Base-by-base conservation (phyloP, 1,139 yeast species). In the Geotrichum candidum region DNA sequence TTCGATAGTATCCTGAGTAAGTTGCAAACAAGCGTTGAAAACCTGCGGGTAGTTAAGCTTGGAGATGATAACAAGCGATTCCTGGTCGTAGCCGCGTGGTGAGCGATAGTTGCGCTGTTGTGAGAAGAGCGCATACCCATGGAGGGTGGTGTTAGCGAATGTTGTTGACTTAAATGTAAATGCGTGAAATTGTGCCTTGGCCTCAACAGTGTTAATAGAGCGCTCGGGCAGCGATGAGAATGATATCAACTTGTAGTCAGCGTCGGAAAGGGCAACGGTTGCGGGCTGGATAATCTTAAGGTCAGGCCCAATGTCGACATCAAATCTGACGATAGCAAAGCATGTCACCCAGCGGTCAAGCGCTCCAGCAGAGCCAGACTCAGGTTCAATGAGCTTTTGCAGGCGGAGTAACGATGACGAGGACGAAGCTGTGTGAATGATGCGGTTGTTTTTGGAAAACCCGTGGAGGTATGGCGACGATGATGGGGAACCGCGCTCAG, bases 241-340 rank as follows among this genome's bases (percentile, higher is more conserved):
- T 58, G 73, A 71, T 33, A 71, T 70, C 22, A 66, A 63, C 22
- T 66, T 63, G 45, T 69, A 68, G 55, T 71, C 73, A 31, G 65
- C 67, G 54, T 71, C 73, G 35, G 66, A 60, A 57, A 71, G 68
- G 57, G 63, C 62, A 35, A 67, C 59, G 23, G 67, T 55, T 11
- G 46, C 46, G 2, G 74, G 74, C n/a, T 72, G 67, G 46, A 71
- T 68, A 48, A 71, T 60, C 60, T 71, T 71, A 55, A 71, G 66
- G 58, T 70, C 74, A 0, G 76, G 76, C 1, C 76, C 76, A 10
- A 73, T 65, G 58, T 73, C 72, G 13, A 70, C 71, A 59, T 73
- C 74, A 64, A 73, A 73, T 58, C 72, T 73, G n/a, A 73, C 71
- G 57, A 72, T 69, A 48, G 72, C 61, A 54, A 72, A 67, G 60